Evolutionary conservation across 495 filamentous ascomycete genomes (phyloP).

Genomic region (Daldinia grandis): DNA sequence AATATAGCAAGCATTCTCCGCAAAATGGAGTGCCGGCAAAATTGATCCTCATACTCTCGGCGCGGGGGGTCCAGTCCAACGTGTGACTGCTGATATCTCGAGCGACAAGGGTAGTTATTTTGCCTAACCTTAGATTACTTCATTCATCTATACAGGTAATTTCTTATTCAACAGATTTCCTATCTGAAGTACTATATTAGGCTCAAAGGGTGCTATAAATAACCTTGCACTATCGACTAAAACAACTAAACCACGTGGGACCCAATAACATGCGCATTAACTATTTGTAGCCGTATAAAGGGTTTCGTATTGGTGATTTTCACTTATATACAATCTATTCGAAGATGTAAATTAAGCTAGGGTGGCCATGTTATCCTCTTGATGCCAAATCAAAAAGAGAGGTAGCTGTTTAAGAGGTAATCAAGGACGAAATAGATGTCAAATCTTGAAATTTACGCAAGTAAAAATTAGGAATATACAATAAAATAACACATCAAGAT

Average conservation of each 20-base stretch:
- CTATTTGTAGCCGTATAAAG: not conserved
- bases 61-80: conserved; percentile 11
- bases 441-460: too few species aligned
- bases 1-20: conserved; percentile 7
- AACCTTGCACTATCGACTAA: not conserved
- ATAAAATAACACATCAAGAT: too few species aligned
- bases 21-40: conserved; percentile 32
- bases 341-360: too few species aligned
- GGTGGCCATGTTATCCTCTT: too few species aligned
- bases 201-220: not conserved
- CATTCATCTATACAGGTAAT: not conserved
- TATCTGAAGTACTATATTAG: not conserved
- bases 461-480: too few species aligned
- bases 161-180: not conserved
- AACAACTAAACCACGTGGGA: not conserved
- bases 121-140: conserved; percentile 12
- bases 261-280: not conserved
- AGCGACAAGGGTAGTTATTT: conserved; percentile 25
- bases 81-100: conserved; percentile 12
- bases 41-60: conserved; percentile 20
- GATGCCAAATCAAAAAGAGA: too few species aligned
- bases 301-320: not conserved
- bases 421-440: too few species aligned
- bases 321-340: not conserved
- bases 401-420: too few species aligned